Evolutionary conservation across 176 grass and related monocot genomes (phyloP).

Genomic region (Eremochloa ophiuroides): DNA sequence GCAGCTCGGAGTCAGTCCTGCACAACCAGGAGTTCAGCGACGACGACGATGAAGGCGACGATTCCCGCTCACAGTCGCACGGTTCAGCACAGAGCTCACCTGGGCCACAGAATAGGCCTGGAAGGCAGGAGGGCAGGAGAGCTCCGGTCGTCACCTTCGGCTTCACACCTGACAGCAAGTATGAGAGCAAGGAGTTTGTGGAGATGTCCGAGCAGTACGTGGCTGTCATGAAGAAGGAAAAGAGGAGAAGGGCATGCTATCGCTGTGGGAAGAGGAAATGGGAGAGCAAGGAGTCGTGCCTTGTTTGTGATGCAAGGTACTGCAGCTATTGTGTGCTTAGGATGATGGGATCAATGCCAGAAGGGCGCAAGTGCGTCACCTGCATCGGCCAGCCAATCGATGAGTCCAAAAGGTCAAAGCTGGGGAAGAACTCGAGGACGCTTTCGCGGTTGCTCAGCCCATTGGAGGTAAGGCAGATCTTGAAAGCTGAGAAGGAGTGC

Average conservation of each 20-base stretch:
- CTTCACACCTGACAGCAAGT: slow-evolving; percentile 46
- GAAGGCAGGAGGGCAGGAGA: slow-evolving; percentile 40
- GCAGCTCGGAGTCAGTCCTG: slow-evolving; percentile 74
- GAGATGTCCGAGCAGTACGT: slow-evolving; percentile 50
- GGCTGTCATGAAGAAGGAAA: slow-evolving; percentile 57
- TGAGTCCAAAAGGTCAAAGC: slow-evolving; percentile 68
- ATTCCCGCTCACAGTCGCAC: slow-evolving; percentile 48
- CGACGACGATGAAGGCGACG: slow-evolving; percentile 23
- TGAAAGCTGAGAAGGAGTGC: slow-evolving; percentile 98
- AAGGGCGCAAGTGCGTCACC: slow-evolving; percentile 79
- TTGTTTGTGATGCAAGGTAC: slow-evolving; percentile 82
- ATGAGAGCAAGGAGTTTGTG: slow-evolving; percentile 45
- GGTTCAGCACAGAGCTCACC: slow-evolving; percentile 54
- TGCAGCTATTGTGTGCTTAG: slow-evolving; percentile 80
- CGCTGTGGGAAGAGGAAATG: slow-evolving; percentile 90
- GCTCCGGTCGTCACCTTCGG: slow-evolving; percentile 63
- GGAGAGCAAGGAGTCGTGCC: slow-evolving; percentile 80
- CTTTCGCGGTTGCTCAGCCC: slow-evolving; percentile 64
- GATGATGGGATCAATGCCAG: slow-evolving; percentile 98
- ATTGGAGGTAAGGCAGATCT: slow-evolving; percentile 84
- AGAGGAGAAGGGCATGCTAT: slow-evolving; percentile 52
- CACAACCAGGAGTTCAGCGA: slow-evolving; percentile 66
- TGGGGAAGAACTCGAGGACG: slow-evolving; percentile 82
- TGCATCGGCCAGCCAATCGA: slow-evolving; percentile 87
- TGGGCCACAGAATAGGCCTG: slow-evolving; percentile 11